phyloP scores from a whole-genome alignment of 495 filamentous ascomycete species.

The Xylaria cubensis region DNA sequence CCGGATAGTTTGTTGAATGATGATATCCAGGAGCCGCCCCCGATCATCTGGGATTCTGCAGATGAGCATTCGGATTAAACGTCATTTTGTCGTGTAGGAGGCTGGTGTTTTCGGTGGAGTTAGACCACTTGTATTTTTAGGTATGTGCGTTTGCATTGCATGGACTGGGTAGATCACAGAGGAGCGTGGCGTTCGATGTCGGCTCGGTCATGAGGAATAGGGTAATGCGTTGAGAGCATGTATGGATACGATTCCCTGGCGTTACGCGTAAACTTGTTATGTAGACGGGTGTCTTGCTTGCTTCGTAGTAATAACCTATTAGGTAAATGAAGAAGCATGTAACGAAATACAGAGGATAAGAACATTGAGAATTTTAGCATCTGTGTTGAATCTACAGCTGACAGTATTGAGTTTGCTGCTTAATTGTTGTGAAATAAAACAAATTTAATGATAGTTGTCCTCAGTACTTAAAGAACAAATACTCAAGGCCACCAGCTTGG shows the following conservation, averaged over 20 bases:
- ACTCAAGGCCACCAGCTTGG: not conserved
- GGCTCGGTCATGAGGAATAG: not conserved
- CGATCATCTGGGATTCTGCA: conserved; percentile 53
- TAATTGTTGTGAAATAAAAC: not conserved
- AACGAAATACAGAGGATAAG: not conserved
- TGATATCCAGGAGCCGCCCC: conserved; percentile 50
- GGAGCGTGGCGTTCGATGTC: not conserved
- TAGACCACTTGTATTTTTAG: not conserved
- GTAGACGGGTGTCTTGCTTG: not conserved
- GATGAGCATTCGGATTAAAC: conserved; percentile 47
- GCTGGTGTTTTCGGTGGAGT: not conserved
- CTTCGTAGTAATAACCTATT: not conserved
- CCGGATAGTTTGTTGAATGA: conserved; percentile 61
- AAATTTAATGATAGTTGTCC: no score
- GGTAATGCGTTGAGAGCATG: not conserved
- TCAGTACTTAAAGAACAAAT: not conserved
- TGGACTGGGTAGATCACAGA: not conserved
- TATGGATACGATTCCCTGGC: not conserved
- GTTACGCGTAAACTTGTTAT: not conserved
- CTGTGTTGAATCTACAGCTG: not conserved
- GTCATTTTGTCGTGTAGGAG: not conserved
- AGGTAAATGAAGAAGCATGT: not conserved
- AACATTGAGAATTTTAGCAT: not conserved
- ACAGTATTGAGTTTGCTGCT: not conserved
- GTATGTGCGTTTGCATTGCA: not conserved